Conservation (phyloP, 1,139 yeast genomes). For the Arxiozyma slooffiae region DNA sequence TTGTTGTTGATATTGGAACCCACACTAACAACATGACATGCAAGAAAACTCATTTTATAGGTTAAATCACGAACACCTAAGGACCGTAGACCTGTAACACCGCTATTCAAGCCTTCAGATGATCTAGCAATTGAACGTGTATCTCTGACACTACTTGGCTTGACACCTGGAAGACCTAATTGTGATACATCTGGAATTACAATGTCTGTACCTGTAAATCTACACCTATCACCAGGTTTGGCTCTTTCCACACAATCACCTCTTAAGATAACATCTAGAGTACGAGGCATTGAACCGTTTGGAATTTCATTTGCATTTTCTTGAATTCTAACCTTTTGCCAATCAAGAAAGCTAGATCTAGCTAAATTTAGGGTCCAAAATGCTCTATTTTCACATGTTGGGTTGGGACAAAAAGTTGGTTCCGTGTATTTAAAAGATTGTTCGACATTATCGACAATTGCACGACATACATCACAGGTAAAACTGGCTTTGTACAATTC, state of each 20-base stretch:
- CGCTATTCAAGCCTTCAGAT: constrained; percentile 68
- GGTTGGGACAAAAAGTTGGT: constrained; percentile 84
- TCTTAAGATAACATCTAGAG: constrained; percentile 81
- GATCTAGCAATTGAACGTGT: constrained; percentile 47
- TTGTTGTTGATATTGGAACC: constrained; percentile 21
- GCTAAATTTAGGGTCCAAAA: constrained; percentile 76
- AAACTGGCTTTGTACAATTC: constrained; percentile 82
- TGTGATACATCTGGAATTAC: constrained; percentile 94
- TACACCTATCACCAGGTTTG: constrained; percentile 95
- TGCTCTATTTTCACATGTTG: constrained; percentile 78
- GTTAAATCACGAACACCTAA: constrained; percentile 92
- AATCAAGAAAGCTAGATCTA: constrained; percentile 83
- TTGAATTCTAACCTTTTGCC: constrained; percentile 95
- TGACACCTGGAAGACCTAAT: constrained; percentile 92
- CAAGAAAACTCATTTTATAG: constrained; percentile 81
- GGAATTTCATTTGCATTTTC: constrained; percentile 95
- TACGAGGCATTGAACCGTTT: constrained; percentile 98
- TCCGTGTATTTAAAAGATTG: constrained; percentile 91
- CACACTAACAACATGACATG: constrained; percentile 62
- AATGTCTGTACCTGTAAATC: constrained; percentile 89
- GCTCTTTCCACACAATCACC: constrained; percentile 96
- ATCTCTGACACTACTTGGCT: constrained; percentile 74
- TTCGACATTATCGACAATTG: constrained; percentile 80
- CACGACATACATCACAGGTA: constrained; percentile 81
- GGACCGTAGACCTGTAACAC: constrained; percentile 75